Base-by-base conservation (phyloP, 2,329 filamentous ascomycete genomes). In the Dendryphion nanum region DNA sequence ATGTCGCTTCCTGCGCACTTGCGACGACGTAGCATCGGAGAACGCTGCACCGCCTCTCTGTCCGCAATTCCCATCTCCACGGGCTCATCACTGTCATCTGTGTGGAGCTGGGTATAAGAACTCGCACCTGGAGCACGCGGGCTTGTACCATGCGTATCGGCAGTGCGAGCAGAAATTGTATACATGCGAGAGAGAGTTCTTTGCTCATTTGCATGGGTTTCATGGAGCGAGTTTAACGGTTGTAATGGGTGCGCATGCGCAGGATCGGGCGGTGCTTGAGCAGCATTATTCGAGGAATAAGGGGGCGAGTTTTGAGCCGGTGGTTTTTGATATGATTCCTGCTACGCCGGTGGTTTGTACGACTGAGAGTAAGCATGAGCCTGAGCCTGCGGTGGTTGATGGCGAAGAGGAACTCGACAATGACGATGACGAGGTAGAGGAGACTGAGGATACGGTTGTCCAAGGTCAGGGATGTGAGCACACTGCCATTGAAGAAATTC, bases 251-350 rank as follows among this genome's bases (percentile, higher is more conserved):
- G n/a, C n/a, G n/a, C n/a, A n/a, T n/a, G n/a, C n/a, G n/a, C 52
- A 53, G 40, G 50, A 50, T 2, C 59, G 42, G 24, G 45, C 52
- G 0, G 39, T 61, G 17, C 50, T 64, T n/a, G 59, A 62, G 34
- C 59, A 63, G 32, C 58, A 55, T 18, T 64, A 59, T 35, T 61
- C 61, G 35, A 53, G 59, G 16, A 63, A 61, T 34, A 63, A 63
- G 30, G 59, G 57, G 6, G 56, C 57, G 15, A 59, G 59, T 1
- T 64, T 64, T 20, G 61, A 63, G 33, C 53, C 59, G n/a, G 48
- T 64, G 3, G 50, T 59, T 18, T 57, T 63, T 35, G 56, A 62
- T 26, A 59, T 63, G 36, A 53, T 56, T 23, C 50, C n/a, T n/a
- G n/a, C n/a, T n/a, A n/a, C n/a, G n/a, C n/a, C n/a, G n/a, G n/a